phyloP scores from a whole-genome alignment of 257 asterid genomes.

The Primulina huaijiensis region DNA sequence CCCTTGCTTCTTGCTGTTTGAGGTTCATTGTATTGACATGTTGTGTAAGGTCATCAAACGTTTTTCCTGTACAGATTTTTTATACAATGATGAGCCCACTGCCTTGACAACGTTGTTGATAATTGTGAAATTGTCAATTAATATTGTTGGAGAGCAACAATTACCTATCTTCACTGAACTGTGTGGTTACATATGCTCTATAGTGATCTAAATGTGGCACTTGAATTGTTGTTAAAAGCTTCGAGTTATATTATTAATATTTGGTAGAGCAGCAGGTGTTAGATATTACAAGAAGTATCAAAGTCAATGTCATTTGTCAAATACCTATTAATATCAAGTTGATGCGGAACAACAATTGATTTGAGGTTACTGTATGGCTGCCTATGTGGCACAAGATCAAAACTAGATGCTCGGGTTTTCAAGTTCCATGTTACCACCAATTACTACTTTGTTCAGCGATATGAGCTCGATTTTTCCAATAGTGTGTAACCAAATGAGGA shows the following conservation, averaged over 20 bases:
- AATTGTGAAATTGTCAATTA: not conserved
- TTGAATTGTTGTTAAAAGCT: not conserved
- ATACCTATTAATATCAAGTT: not conserved
- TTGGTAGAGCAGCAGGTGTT: not conserved
- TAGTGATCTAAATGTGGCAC: not conserved
- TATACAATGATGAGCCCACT: too few species aligned
- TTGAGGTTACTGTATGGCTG: not conserved
- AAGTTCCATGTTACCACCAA: not conserved
- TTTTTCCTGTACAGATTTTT: not conserved
- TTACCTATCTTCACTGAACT: too few species aligned
- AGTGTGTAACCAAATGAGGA: not conserved
- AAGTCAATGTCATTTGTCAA: not conserved
- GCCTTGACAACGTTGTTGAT: not conserved
- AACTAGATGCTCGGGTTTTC: not conserved
- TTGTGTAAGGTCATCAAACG: not conserved
- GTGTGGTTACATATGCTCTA: too few species aligned
- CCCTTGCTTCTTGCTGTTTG: not conserved
- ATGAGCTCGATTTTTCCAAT: not conserved
- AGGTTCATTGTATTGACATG: not conserved
- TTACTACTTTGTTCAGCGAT: not conserved
- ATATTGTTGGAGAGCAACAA: conserved; percentile 1
- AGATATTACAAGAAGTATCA: not conserved
- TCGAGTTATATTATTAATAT: not conserved
- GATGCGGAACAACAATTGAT: not conserved
- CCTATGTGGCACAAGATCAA: not conserved